Percentiles rank a stretch among this genome's conserved stretches.
Conservation (phyloP, 2,329 filamentous ascomycete genomes). For the Colletotrichum sublineola region DNA sequence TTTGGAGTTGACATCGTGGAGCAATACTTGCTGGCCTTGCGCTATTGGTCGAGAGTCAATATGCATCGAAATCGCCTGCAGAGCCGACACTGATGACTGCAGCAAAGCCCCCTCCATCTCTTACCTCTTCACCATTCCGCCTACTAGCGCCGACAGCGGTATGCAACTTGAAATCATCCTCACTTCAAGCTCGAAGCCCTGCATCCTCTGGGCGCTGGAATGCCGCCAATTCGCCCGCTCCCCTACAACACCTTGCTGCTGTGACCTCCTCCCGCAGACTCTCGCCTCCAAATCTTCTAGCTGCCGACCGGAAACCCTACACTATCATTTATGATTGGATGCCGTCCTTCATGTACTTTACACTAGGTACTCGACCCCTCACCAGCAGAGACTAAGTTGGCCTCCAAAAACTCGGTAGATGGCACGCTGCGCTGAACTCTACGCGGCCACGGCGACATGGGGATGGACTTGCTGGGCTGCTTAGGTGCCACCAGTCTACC, state of each 20-base stretch:
- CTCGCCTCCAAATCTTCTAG: slow-evolving; percentile 9
- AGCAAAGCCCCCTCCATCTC: slow-evolving; percentile 16
- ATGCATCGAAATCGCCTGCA: slow-evolving; percentile 12
- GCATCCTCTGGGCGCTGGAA: slow-evolving; percentile 14
- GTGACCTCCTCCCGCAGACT: slow-evolving; percentile 11
- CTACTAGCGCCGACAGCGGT: background rate
- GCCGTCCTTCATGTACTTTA: slow-evolving; percentile 12
- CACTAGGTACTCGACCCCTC: slow-evolving; percentile 14
- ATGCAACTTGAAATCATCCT: slow-evolving; percentile 37
- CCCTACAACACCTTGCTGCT: background rate
- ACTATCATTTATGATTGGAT: background rate
- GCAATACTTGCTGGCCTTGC: background rate
- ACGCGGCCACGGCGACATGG: slow-evolving; percentile 25
- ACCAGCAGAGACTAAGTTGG: slow-evolving; percentile 23
- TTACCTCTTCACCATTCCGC: slow-evolving; percentile 14
- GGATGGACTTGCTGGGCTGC: slow-evolving; percentile 19
- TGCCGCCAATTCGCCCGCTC: slow-evolving; percentile 1
- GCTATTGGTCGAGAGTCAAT: background rate
- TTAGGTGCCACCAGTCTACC: slow-evolving; percentile 34
- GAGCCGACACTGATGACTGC: slow-evolving; percentile 27
- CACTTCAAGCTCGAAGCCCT: slow-evolving; percentile 11
- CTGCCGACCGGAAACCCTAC: slow-evolving; percentile 5
- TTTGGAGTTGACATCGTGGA: slow-evolving; percentile 16
- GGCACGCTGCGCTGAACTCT: slow-evolving; percentile 34
- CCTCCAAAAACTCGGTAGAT: slow-evolving; percentile 28